Conservation (phyloP, 1,284 basidiomycete genomes). For the Cutaneotrichosporon dermatis region DNA sequence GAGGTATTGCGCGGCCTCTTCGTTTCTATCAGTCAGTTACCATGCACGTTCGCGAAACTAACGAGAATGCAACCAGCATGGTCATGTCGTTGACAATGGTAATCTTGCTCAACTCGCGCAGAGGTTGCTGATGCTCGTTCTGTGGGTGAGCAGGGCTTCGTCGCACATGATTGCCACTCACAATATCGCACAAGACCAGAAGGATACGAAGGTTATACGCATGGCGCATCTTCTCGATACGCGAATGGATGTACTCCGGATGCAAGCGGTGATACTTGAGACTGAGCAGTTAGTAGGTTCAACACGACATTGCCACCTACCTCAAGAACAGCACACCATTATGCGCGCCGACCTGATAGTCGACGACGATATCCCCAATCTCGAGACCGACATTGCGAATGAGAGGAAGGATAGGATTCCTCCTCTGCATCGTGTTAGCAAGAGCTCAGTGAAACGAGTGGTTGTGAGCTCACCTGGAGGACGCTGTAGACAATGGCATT, state of each 20-base stretch:
- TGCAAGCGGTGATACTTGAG: slow-evolving; percentile 93
- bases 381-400: slow-evolving; percentile 89
- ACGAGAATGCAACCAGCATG: slow-evolving; percentile 89
- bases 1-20: slow-evolving; percentile 90
- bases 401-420: slow-evolving; percentile 79
- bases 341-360: slow-evolving; percentile 94
- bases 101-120: slow-evolving; percentile 88
- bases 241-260: slow-evolving; percentile 90
- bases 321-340: slow-evolving; percentile 89
- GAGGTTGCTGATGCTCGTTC: slow-evolving; percentile 84
- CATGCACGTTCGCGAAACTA: slow-evolving; percentile 40
- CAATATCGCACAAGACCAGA: slow-evolving; percentile 89
- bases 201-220: slow-evolving; percentile 80
- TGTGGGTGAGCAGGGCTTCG: background rate
- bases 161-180: slow-evolving; percentile 49
- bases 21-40: slow-evolving; percentile 55
- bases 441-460: slow-evolving; percentile 1
- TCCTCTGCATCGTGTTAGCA: slow-evolving; percentile 55
- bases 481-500: slow-evolving; percentile 66
- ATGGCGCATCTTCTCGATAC: slow-evolving; percentile 78
- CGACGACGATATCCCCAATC: slow-evolving; percentile 87
- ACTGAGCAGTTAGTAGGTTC: slow-evolving; percentile 51
- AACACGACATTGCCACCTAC: slow-evolving; percentile 48
- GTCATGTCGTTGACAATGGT: slow-evolving; percentile 91
- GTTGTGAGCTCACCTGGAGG: slow-evolving; percentile 54